These are phyloP conservation scores for Dryas drummondii DNA, from an alignment of 306 rosid genomes.

Conservation along the genomic window DNA sequence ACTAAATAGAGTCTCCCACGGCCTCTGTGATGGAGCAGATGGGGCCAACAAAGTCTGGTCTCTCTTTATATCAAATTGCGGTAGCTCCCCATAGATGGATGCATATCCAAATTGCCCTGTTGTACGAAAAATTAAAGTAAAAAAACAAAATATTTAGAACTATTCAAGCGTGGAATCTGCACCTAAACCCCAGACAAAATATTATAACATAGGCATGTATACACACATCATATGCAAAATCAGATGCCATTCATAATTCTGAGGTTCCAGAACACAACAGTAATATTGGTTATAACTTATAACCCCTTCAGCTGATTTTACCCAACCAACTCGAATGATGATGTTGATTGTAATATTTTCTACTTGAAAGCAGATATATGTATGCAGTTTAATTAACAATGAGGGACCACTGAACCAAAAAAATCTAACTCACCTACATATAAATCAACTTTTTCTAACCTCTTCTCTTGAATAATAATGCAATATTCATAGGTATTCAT, in stretches of 20 bases:
- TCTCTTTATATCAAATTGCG: conserved; percentile 51
- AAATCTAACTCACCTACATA: background rate
- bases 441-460: background rate
- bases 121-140: conserved; percentile 1
- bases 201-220: background rate
- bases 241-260: background rate
- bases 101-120: conserved; percentile 73
- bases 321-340: background rate
- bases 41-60: conserved; percentile 33
- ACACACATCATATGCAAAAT: background rate
- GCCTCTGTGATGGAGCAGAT: conserved; percentile 65
- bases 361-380: background rate
- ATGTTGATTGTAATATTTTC: background rate
- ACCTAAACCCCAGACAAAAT: background rate
- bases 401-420: background rate
- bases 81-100: conserved; percentile 74
- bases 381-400: background rate
- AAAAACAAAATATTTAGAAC: background rate
- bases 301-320: background rate
- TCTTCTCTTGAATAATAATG: no score
- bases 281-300: background rate
- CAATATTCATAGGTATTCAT: no score
- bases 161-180: no score
- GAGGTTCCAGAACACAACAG: background rate
- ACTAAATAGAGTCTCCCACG: conserved; percentile 85